phyloP scores from a whole-genome alignment of 192 early-diverging fungal species.

The Backusella morwellensis region DNA sequence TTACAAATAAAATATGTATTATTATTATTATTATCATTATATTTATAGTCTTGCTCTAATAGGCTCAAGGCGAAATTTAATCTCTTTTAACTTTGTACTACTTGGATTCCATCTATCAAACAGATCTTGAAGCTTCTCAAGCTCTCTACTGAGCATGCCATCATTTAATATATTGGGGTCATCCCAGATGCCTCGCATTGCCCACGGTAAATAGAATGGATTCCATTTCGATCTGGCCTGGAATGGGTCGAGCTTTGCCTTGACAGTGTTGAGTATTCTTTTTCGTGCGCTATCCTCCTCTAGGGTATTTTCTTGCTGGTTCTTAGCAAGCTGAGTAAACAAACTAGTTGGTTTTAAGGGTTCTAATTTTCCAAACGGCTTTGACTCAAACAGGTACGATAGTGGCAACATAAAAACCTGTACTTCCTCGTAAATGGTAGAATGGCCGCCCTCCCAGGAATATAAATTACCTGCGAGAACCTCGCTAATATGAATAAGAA shows the following conservation, averaged over 20 bases:
- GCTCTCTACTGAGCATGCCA: slow-evolving; percentile 55
- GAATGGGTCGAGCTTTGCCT: slow-evolving; percentile 50
- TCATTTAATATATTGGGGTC: slow-evolving; percentile 62
- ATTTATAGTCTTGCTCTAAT: slow-evolving; percentile 60
- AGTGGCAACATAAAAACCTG: slow-evolving; percentile 74
- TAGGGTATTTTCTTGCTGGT: neutral
- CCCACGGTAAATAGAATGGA: slow-evolving; percentile 93
- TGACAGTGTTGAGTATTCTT: neutral
- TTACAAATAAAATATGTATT: too few species aligned
- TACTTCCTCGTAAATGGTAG: slow-evolving; percentile 88
- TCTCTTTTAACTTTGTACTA: slow-evolving; percentile 69
- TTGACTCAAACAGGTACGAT: slow-evolving; percentile 49
- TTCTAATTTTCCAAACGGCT: slow-evolving; percentile 28
- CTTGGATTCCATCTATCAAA: slow-evolving; percentile 83
- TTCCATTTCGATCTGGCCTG: slow-evolving; percentile 71
- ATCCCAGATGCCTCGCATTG: slow-evolving; percentile 78
- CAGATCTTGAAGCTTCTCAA: slow-evolving; percentile 60
- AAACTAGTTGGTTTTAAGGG: neutral
- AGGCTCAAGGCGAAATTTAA: slow-evolving; percentile 92
- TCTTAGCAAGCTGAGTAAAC: neutral
- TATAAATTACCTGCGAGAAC: slow-evolving; percentile 86
- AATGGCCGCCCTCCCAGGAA: slow-evolving; percentile 87
- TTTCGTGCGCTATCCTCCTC: neutral
- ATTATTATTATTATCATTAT: too few species aligned
- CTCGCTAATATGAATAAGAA: slow-evolving; percentile 84